Conservation (phyloP, 352 stramenopile species). For the Phytophthora vignae region DNA sequence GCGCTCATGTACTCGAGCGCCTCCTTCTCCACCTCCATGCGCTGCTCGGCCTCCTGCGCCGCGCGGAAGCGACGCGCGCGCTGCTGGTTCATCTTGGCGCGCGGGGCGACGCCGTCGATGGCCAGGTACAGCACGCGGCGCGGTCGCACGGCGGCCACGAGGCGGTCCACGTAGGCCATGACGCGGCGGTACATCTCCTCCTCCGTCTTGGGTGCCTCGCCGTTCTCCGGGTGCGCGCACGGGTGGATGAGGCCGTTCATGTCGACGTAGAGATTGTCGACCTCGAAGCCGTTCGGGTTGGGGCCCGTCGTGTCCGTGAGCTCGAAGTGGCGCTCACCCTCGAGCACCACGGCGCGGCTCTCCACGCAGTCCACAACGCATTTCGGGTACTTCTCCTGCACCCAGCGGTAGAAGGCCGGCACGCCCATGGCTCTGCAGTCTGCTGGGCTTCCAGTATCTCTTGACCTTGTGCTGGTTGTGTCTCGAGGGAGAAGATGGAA, state of each 20-base stretch:
- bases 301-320: slow-evolving; percentile 80
- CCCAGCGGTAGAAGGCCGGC: slow-evolving; percentile 99
- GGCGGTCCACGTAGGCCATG: slow-evolving; percentile 96
- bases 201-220: slow-evolving; percentile 93
- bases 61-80: slow-evolving; percentile 96
- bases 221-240: slow-evolving; percentile 97
- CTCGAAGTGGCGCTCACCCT: slow-evolving; percentile 84
- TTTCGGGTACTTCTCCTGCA: slow-evolving; percentile 99
- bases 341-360: slow-evolving; percentile 74
- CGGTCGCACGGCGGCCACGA: slow-evolving; percentile 95
- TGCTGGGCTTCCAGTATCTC: neutral
- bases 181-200: slow-evolving; percentile 99
- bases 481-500: slow-evolving; percentile 15
- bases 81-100: slow-evolving; percentile 99
- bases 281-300: slow-evolving; percentile 95
- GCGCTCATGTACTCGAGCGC: slow-evolving; percentile 93
- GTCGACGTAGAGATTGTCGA: slow-evolving; percentile 99
- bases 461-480: neutral
- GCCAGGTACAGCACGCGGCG: slow-evolving; percentile 97
- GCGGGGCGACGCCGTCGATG: slow-evolving; percentile 98
- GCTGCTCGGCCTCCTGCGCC: slow-evolving; percentile 96
- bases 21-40: slow-evolving; percentile 92
- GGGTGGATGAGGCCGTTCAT: slow-evolving; percentile 99
- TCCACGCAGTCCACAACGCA: slow-evolving; percentile 94
- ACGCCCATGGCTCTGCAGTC: slow-evolving; percentile 92